Evolutionary conservation across 2,329 filamentous ascomycete genomes (phyloP).

Genomic region (Paracoccidioides brasiliensis): DNA sequence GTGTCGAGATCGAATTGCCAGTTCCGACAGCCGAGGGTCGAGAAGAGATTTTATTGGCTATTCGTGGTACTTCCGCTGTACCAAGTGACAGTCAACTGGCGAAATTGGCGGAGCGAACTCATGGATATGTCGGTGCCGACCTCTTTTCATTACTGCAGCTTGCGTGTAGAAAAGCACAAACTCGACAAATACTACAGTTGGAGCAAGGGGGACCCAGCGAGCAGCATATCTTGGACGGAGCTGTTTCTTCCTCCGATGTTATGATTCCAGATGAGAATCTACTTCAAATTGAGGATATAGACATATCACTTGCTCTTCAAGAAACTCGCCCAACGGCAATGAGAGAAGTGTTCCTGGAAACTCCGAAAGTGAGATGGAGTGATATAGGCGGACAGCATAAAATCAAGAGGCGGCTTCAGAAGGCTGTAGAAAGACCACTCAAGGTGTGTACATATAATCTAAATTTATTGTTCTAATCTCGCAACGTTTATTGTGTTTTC

Average conservation of each 20-base stretch:
- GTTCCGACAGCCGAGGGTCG: conserved; percentile 61
- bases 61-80: conserved; percentile 38
- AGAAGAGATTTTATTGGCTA: conserved; percentile 57
- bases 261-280: conserved; percentile 7
- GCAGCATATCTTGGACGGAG: not conserved
- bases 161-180: conserved; percentile 33
- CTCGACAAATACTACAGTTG: conserved; percentile 17
- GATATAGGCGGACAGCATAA: conserved; percentile 77
- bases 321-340: conserved; percentile 71
- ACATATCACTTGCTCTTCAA: conserved; percentile 43
- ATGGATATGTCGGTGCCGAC: conserved; percentile 76
- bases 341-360: conserved; percentile 78
- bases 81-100: conserved; percentile 42
- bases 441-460: conserved; percentile 28
- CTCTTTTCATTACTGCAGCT: conserved; percentile 51
- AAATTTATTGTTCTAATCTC: not conserved
- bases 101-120: conserved; percentile 58
- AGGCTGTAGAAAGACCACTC: conserved; percentile 46
- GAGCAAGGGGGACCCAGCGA: not conserved
- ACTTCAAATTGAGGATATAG: conserved; percentile 23
- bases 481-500: not conserved
- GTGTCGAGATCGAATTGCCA: conserved; percentile 56
- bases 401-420: conserved; percentile 55
- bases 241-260: conserved; percentile 5
- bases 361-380: conserved; percentile 70